Conservation (phyloP, 2,329 filamentous ascomycete species). For the Teratosphaeria zuluensis region DNA sequence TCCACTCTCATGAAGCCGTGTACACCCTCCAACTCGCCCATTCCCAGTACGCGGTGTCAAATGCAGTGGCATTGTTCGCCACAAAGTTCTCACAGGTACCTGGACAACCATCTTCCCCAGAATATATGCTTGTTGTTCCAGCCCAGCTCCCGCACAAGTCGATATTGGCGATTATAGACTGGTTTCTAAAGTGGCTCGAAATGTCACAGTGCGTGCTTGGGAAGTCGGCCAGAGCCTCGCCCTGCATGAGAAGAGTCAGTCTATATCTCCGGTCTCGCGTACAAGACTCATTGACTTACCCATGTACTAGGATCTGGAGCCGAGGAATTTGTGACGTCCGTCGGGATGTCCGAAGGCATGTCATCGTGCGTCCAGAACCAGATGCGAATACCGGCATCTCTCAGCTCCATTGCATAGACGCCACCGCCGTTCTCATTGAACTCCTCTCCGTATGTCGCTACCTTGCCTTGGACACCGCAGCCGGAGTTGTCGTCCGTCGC, state of each 20-base stretch:
- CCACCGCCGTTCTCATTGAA: slow-evolving; percentile 25
- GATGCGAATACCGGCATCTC: slow-evolving; percentile 19
- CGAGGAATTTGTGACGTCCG: slow-evolving; percentile 17
- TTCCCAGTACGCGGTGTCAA: slow-evolving; percentile 29
- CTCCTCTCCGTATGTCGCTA: slow-evolving; percentile 20
- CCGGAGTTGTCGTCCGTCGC: slow-evolving; percentile 20
- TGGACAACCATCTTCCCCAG: slow-evolving; percentile 19
- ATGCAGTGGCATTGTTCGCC: slow-evolving; percentile 22
- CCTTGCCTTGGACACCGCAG: slow-evolving; percentile 18
- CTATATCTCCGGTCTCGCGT: neutral
- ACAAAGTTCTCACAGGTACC: slow-evolving; percentile 22
- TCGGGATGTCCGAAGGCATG: slow-evolving; percentile 31
- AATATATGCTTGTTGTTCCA: slow-evolving; percentile 21
- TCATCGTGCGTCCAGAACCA: slow-evolving; percentile 25
- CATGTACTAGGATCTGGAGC: slow-evolving; percentile 52
- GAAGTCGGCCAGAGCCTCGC: slow-evolving; percentile 54
- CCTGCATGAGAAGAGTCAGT: slow-evolving; percentile 17
- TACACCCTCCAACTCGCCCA: slow-evolving; percentile 29
- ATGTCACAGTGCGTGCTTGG: slow-evolving; percentile 31
- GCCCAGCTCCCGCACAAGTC: slow-evolving; percentile 31
- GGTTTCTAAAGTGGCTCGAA: slow-evolving; percentile 26
- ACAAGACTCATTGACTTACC: slow-evolving; percentile 16
- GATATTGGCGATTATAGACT: slow-evolving; percentile 28
- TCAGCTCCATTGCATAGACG: slow-evolving; percentile 25
- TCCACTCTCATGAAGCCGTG: slow-evolving; percentile 4